Evolutionary conservation across 2,329 filamentous ascomycete species (phyloP).

Genomic region (Alternaria brassicicola): DNA sequence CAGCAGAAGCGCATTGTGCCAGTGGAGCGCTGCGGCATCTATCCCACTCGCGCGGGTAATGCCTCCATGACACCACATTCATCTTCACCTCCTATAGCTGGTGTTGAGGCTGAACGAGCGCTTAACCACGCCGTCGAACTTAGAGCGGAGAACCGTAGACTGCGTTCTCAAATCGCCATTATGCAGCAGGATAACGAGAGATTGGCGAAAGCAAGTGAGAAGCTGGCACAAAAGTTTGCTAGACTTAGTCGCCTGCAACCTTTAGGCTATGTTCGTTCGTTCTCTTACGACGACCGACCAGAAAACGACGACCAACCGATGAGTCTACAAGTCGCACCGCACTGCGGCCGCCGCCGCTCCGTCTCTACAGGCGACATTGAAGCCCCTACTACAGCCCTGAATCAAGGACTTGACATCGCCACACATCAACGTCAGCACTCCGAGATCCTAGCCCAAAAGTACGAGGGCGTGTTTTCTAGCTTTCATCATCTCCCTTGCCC

Average conservation of each 20-base stretch:
- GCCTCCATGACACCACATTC: neutral
- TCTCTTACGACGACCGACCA: neutral
- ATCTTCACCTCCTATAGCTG: neutral
- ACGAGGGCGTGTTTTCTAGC: constrained; percentile 14
- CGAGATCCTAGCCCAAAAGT: constrained; percentile 3
- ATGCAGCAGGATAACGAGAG: constrained; percentile 9
- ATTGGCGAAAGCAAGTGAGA: constrained; percentile 12
- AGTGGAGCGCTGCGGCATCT: constrained; percentile 17
- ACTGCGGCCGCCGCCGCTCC: neutral
- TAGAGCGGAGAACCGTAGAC: constrained; percentile 5
- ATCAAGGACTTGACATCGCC: neutral
- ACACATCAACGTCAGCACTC: constrained; percentile 3
- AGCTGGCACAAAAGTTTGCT: constrained; percentile 9
- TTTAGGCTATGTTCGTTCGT: neutral
- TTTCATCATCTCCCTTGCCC: neutral
- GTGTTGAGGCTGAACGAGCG: constrained; percentile 3
- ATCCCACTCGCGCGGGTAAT: neutral
- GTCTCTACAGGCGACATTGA: neutral
- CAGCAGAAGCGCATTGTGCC: constrained; percentile 23
- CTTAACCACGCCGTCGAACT: constrained; percentile 3
- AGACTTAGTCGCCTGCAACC: constrained; percentile 2
- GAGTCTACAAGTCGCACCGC: neutral
- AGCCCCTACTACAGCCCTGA: neutral
- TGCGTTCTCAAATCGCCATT: constrained; percentile 6
- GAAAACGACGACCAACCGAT: neutral